Base-by-base conservation (phyloP, 2,329 filamentous ascomycete species). In the Pseudocercospora pini-densiflorae region DNA sequence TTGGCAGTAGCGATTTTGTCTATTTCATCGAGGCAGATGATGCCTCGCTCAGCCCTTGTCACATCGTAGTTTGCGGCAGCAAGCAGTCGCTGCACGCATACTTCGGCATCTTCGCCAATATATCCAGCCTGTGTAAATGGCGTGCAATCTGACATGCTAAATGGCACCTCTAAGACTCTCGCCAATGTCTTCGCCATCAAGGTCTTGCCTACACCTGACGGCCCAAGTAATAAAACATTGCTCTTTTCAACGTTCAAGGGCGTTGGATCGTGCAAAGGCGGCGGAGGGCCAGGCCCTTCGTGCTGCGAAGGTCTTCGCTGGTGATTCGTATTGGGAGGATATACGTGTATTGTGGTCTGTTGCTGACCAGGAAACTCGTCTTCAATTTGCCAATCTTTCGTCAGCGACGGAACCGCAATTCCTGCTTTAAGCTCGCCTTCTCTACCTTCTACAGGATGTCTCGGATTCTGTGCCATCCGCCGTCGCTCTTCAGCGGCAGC, bases 41-140 rank as follows among this genome's bases (percentile, higher is more conserved):
- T 98, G 5, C 95, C 95, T 61, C 92, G 88, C 77, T 99, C 94
- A 7, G 93, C 90, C 62, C 90, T 89, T 65, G 89, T 88, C 29
- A 95, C 88, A 72, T 97, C 92, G 78, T 97, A 97, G 77, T 96
- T 94, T 8, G 94, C 89, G 66, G 96, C 93, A 63, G 96, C 92
- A 9, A 99, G 84, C 27, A 99, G 85, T 53, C 95, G 87, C 75
- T 97, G 93, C 47, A 99, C 93, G 73, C 94, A 97, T 0, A 92
- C 90, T 77, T 99, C 95, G n/a, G 94, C 94, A 77, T 99, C 95
- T 76, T 98, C 94, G 31, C 95, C 95, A 72, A 99, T 97, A 74
- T 99, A 99, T 27, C 95, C 94, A 4, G 94, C 94, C 80, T 97
- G 94, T 0, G 94, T 98, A 70, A 98, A 93, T 5, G 94, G 92